Base-by-base conservation (phyloP, 2,329 filamentous ascomycete species). In the Huntiella omanensis region DNA sequence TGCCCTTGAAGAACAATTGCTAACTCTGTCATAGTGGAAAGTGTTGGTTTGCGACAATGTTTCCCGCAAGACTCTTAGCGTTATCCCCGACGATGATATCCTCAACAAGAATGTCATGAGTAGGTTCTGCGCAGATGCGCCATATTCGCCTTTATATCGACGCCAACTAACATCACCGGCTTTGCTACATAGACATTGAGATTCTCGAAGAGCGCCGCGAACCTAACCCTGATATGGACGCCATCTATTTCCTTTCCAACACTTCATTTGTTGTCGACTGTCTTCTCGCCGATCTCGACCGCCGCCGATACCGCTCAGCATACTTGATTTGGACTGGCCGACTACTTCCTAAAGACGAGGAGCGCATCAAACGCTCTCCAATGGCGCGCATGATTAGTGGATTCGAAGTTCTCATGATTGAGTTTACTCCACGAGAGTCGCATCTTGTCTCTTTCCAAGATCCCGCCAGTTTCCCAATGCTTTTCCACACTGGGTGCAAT, bases 21-120 rank as follows among this genome's bases (percentile, higher is more conserved):
- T 48, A 17, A 45, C 22, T n/a, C 7, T 12, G 5, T 6, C 44
- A 46, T 53, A 95, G 86, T 98, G 91, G 91, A 98, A 96, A 74
- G 83, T 95, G 54, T 68, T 98, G 54, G 80, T 98, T 45, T 69
- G 95, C 56, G 91, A 98, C 64, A 78, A 83, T 54, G 71, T 69
- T 48, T 87, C 84, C 59, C 79, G 80, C 60, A 87, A 81, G 62
- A 73, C 98, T 55, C 72, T 98, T 55, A 93, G 88, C 68, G 82
- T 84, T 40, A 75, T 88, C 59, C 88, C 85, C 57, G 83, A 95
- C 67, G 88, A 98, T 74, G 85, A 95, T 57, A 92, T 98, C 54
- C 80, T 98, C 64, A 92, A 93, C 60, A 77, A 86, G 64, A 94
- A 94, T 60, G 83, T 98, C 62, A 88, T 87, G 54, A 94, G 87